Evolutionary conservation across 2,329 filamentous ascomycete genomes (phyloP).

Genomic region (Ascochyta rabiei): DNA sequence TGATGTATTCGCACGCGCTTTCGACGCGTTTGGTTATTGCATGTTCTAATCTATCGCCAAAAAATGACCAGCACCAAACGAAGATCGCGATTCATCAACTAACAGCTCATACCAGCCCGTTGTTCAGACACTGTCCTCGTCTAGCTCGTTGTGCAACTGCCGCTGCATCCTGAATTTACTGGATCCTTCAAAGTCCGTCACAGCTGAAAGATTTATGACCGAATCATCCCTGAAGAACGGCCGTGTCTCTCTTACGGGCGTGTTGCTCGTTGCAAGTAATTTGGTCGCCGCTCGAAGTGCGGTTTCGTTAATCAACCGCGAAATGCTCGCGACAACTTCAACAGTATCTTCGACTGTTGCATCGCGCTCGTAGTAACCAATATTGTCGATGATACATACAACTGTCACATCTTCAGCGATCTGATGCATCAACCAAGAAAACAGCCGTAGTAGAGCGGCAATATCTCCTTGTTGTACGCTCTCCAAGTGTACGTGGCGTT

Average conservation of each 20-base stretch:
- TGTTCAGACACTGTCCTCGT: too few relatives aligned
- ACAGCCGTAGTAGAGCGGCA: too few relatives aligned
- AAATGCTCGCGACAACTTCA: neutral
- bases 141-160: too few relatives aligned
- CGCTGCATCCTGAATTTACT: too few relatives aligned
- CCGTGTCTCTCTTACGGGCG: neutral
- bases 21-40: too few relatives aligned
- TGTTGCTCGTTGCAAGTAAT: neutral
- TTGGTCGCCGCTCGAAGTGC: neutral
- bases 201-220: neutral
- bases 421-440: neutral
- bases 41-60: too few relatives aligned
- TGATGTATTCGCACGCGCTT: neutral
- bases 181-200: too few relatives aligned
- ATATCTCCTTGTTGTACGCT: too few relatives aligned
- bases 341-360: neutral
- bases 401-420: neutral
- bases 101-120: too few relatives aligned
- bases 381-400: neutral
- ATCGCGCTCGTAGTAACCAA: neutral
- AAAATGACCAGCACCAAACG: too few relatives aligned
- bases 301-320: neutral
- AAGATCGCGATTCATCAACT: too few relatives aligned
- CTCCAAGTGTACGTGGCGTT: too few relatives aligned
- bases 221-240: neutral